Percentiles rank a stretch among this genome's conserved stretches.
These are phyloP conservation scores for Fonsecaea multimorphosa DNA, from an alignment of 2,329 filamentous ascomycete species.

Conservation along the genomic window DNA sequence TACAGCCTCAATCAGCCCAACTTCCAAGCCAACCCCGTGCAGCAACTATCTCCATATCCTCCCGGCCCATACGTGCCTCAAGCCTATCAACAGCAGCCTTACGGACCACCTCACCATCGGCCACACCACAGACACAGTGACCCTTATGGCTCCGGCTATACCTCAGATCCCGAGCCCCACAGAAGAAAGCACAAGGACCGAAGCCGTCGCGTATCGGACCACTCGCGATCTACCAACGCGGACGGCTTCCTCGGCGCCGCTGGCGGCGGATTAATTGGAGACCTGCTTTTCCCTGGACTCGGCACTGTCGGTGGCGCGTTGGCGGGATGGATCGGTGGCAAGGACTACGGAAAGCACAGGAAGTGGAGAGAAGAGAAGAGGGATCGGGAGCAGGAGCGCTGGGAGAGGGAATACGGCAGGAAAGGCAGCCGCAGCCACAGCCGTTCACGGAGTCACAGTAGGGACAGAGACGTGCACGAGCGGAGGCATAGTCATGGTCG, in stretches of 20 bases:
- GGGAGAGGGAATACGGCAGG: slow-evolving; percentile 35
- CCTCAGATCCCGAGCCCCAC: slow-evolving; percentile 39
- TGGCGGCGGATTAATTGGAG: slow-evolving; percentile 39
- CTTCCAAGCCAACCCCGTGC: slow-evolving; percentile 21
- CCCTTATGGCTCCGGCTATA: slow-evolving; percentile 29
- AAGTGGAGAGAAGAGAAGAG: slow-evolving; percentile 37
- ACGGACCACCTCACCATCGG: slow-evolving; percentile 16
- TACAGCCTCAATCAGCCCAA: slow-evolving; percentile 29
- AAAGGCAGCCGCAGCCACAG: slow-evolving; percentile 8
- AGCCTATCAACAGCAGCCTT: slow-evolving; percentile 27
- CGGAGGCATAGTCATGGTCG: slow-evolving; percentile 30
- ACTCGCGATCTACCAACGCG: slow-evolving; percentile 36
- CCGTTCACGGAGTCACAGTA: slow-evolving; percentile 33
- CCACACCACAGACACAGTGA: slow-evolving; percentile 20
- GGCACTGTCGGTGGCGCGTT: slow-evolving; percentile 40
- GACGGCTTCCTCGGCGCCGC: slow-evolving; percentile 40
- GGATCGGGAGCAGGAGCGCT: slow-evolving; percentile 36
- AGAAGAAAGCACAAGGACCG: slow-evolving; percentile 34
- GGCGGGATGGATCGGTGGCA: slow-evolving; percentile 39
- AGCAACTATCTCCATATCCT: slow-evolving; percentile 21
- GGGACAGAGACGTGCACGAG: slow-evolving; percentile 8
- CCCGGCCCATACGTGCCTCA: slow-evolving; percentile 27
- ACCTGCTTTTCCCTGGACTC: slow-evolving; percentile 40
- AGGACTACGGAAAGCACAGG: slow-evolving; percentile 39
- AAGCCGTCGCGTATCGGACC: slow-evolving; percentile 28